A percentile compares a stretch with the other conserved stretches of the same genome.
These are phyloP conservation scores for Diaporthe sp. DNA, from an alignment of 2,329 filamentous ascomycete species.

Conservation along the genomic window DNA sequence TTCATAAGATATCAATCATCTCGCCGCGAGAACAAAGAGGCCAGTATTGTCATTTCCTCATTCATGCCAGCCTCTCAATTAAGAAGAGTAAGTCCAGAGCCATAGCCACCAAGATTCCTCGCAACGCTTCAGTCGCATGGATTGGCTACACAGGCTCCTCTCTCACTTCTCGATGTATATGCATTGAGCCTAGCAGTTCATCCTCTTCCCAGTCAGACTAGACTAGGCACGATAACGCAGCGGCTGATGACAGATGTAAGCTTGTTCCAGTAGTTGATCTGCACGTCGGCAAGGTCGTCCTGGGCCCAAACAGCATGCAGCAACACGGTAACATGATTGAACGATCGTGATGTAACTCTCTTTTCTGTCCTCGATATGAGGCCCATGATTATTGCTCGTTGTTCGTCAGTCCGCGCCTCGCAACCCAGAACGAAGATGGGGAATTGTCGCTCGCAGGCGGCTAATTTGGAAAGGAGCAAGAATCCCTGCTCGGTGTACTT, in stretches of 20 bases:
- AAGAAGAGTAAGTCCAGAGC: not conserved
- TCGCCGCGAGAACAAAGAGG: too few species aligned
- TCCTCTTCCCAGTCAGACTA: not conserved
- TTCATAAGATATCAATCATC: too few species aligned
- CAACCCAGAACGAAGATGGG: slow-evolving; percentile 18
- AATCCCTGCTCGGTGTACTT: not conserved
- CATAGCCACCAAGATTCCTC: not conserved
- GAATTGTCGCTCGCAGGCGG: slow-evolving; percentile 16
- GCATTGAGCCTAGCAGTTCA: rapidly evolving
- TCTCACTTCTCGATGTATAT: not conserved
- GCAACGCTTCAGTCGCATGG: not conserved
- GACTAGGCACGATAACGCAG: not conserved
- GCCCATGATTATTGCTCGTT: not conserved
- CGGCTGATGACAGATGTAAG: not conserved
- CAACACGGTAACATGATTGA: not conserved
- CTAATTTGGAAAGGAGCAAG: not conserved
- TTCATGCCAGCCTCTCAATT: not conserved
- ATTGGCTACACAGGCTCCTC: not conserved
- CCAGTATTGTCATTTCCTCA: not conserved
- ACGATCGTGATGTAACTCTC: not conserved
- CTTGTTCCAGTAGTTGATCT: not conserved
- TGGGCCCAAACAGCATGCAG: slow-evolving; percentile 12
- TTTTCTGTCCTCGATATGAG: slow-evolving; percentile 11
- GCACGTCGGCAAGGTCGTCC: not conserved
- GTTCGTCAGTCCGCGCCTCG: slow-evolving; percentile 21